Conservation (phyloP, 306 rosid species). For the Gleditsia sinensis region DNA sequence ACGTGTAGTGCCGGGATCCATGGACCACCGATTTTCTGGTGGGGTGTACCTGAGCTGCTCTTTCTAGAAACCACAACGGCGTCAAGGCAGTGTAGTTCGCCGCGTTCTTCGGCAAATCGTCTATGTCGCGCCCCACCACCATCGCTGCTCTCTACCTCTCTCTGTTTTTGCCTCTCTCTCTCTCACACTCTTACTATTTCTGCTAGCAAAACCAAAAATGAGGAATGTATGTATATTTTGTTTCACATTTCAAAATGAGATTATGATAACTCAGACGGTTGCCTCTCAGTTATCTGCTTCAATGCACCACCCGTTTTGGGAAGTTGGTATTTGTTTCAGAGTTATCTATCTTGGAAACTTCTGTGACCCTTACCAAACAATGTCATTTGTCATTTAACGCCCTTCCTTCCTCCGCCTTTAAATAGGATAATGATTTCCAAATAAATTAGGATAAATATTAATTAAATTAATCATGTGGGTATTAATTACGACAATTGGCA, state of each 20-base stretch:
- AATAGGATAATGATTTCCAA: too few relatives aligned
- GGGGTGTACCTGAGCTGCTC: conserved; percentile 85
- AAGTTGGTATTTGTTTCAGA: background rate
- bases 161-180: background rate
- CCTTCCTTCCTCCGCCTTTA: background rate
- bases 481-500: too few relatives aligned
- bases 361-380: too few relatives aligned
- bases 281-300: conserved; percentile 1
- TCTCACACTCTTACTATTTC: background rate
- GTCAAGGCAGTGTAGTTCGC: conserved; percentile 89
- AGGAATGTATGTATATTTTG: too few relatives aligned
- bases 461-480: too few relatives aligned
- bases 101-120: conserved; percentile 78
- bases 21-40: conserved; percentile 68
- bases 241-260: background rate
- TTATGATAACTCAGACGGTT: conserved; percentile 4
- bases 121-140: conserved; percentile 61
- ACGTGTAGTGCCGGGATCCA: conserved; percentile 77
- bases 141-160: conserved; percentile 3
- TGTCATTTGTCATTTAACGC: too few relatives aligned
- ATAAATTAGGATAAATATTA: too few relatives aligned
- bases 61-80: conserved; percentile 85
- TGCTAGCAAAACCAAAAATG: too few relatives aligned
- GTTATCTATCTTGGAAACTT: background rate
- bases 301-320: background rate